These are phyloP conservation scores for Auricularia sp. DNA, from an alignment of 768 basidiomycete species.

Conservation along the genomic window DNA sequence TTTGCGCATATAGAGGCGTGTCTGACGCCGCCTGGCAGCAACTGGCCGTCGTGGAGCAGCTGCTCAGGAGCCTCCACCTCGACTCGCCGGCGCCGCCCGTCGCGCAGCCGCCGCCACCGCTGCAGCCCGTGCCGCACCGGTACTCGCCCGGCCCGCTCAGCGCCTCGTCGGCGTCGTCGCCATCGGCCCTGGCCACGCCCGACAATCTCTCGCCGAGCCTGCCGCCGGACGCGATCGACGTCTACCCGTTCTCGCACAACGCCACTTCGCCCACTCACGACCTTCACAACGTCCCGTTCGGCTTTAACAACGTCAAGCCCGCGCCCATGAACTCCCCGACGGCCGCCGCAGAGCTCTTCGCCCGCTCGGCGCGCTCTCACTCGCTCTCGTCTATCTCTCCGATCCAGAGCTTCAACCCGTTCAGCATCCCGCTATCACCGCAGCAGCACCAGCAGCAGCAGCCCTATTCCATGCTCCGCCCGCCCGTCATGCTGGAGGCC, in stretches of 20 bases:
- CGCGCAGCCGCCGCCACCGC: slow-evolving; percentile 1
- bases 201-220: slow-evolving; percentile 65
- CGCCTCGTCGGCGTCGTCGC: slow-evolving; percentile 8
- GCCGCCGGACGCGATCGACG: slow-evolving; percentile 59
- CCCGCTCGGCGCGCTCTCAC: background rate
- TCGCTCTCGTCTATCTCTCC: background rate
- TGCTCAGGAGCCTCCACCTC: slow-evolving; percentile 69
- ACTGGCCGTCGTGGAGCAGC: slow-evolving; percentile 47
- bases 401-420: background rate
- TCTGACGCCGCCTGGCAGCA: slow-evolving; percentile 36
- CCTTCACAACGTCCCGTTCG: background rate
- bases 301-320: background rate
- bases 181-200: slow-evolving; percentile 28
- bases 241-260: slow-evolving; percentile 46
- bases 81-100: slow-evolving; percentile 45
- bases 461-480: background rate
- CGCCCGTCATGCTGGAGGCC: background rate
- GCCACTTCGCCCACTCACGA: background rate
- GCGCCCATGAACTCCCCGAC: background rate
- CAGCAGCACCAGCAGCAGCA: background rate
- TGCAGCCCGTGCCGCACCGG: slow-evolving; percentile 1
- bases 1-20: background rate
- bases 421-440: background rate
- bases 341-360: background rate
- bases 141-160: slow-evolving; percentile 10